Evolutionary conservation across 2,329 filamentous ascomycete species (phyloP).

Genomic region (Trichoderma sp.): DNA sequence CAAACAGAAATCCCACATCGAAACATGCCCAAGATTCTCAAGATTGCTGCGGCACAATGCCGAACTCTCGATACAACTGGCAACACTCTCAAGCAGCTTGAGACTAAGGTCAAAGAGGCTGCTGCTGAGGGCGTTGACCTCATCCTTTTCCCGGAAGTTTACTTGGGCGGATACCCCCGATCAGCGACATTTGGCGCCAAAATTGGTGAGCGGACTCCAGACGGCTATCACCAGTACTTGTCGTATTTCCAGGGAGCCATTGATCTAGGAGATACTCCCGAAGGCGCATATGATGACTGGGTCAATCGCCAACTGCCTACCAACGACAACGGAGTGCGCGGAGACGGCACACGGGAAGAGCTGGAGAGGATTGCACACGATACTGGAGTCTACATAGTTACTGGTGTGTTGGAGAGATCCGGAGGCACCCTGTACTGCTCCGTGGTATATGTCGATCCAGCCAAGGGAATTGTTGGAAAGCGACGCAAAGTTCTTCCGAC

Average conservation of each 20-base stretch:
- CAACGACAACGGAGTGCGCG: not conserved
- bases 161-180: not conserved
- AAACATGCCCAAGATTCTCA: not conserved
- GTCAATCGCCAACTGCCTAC: not conserved
- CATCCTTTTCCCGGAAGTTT: not conserved
- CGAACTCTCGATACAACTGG: not conserved
- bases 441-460: not conserved
- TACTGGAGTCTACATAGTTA: not conserved
- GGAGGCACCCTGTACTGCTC: not conserved
- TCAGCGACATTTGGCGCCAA: not conserved
- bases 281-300: not conserved
- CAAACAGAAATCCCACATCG: not conserved
- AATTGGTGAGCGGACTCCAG: not conserved
- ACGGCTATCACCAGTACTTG: conserved; percentile 1
- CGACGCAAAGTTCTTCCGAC: conserved; percentile 1
- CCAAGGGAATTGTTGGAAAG: not conserved
- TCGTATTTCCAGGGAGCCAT: conserved; percentile 1
- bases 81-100: not conserved
- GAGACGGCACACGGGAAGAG: not conserved
- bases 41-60: not conserved
- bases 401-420: not conserved
- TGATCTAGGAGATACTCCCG: conserved; percentile 1
- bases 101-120: not conserved
- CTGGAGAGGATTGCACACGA: not conserved
- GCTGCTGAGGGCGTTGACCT: not conserved